These are phyloP conservation scores for Macrophomina pseudophaseolina DNA, from an alignment of 2,329 filamentous ascomycete species.

Conservation along the genomic window DNA sequence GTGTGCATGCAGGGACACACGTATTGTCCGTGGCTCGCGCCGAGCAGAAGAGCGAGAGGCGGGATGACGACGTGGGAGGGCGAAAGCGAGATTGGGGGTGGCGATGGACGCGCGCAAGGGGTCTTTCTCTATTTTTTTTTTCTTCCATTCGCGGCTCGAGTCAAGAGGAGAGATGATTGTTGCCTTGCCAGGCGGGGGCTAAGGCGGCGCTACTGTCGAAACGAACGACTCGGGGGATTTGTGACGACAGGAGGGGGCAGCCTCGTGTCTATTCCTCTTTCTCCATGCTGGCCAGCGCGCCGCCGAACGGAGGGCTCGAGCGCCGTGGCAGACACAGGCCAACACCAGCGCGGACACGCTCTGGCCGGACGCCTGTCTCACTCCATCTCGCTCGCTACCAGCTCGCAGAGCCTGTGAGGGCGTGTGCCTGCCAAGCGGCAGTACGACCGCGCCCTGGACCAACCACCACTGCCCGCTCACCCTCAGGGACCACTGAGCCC, in stretches of 20 bases:
- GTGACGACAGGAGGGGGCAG: not conserved
- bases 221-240: slow-evolving; percentile 2
- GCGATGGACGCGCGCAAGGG: not conserved
- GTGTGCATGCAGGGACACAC: not conserved
- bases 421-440: not conserved
- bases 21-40: too few species aligned
- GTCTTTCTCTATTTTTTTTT: not conserved
- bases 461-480: not conserved
- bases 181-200: not conserved
- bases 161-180: not conserved
- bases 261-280: not conserved
- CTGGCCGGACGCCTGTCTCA: not conserved
- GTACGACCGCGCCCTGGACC: not conserved
- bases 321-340: not conserved
- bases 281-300: not conserved
- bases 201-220: not conserved
- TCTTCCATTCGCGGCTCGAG: not conserved
- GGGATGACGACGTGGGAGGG: not conserved
- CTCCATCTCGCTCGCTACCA: not conserved
- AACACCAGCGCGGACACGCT: not conserved
- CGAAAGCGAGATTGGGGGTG: not conserved
- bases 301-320: not conserved
- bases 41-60: not conserved
- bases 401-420: not conserved
- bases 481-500: not conserved